Evolutionary conservation across 768 basidiomycete genomes (phyloP), one percentile per base, ranked within the genome.

Genomic region (Trametes villosa): DNA sequence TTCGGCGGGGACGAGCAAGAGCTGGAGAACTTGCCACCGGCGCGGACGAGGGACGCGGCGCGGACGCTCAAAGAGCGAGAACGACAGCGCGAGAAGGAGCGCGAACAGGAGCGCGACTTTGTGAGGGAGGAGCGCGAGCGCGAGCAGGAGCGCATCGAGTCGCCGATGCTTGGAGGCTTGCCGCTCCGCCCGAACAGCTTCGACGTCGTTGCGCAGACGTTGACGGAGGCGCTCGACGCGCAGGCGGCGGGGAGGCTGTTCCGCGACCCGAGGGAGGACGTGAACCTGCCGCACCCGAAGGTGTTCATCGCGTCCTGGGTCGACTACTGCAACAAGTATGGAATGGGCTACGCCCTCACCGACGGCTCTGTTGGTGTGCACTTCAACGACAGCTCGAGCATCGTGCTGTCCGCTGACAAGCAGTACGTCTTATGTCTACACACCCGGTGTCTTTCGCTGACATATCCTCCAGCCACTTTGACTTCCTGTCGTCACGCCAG

Each of bases 261-360:
- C 77, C 79, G 83, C 9, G 83, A 90, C 62, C 86, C 88, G 3
- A 77, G 83, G 47, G 77, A 80, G 44, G 86, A 86, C 29, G 74
- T 69, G 1, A 67, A 74, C 41, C 66, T 92, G 2, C 81, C 80
- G 0, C 81, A 86, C 18, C 91, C 93, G 59, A 82, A 82, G 53
- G 89, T 96, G 45, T 98, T 98, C 76, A 94, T 99, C 64, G 92
- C 91, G 3, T 92, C 92, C n/a, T 98, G 97, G 97, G 91, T 98
- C 41, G 97, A 98, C 74, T 98, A 98, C 71, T 96, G 94, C 72
- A 93, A 95, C 75, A 98, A 98, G 80, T 99, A 98, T 75, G 97
- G 96, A n/a, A 98, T 98, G 92, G 97, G 96, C 1, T 98, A 97
- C 73, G 94, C 94, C 4, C 79, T 98, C 70, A 96, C 94, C 20